These are phyloP conservation scores for Triangularia setosa DNA, from an alignment of 2,329 filamentous ascomycete species.

Conservation along the genomic window DNA sequence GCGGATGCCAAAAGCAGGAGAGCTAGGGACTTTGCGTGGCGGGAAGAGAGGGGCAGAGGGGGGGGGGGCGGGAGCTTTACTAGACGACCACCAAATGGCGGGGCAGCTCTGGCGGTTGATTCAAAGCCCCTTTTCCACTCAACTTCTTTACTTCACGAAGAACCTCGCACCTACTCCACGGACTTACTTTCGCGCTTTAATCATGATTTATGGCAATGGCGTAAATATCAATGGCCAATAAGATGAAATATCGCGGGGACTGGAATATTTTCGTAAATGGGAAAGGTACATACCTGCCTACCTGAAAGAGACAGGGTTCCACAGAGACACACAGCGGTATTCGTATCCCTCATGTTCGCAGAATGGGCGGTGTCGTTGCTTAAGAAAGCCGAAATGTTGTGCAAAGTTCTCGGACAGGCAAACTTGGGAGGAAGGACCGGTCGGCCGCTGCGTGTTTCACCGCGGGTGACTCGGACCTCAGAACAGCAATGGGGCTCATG, in stretches of 20 bases:
- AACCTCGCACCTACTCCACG: background rate
- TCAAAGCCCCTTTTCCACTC: background rate
- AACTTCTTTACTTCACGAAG: background rate
- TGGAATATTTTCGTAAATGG: no score
- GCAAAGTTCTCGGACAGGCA: background rate
- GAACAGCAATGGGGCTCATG: no score
- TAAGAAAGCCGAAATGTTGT: background rate
- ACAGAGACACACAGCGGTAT: background rate
- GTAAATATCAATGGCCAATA: background rate
- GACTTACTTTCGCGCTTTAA: background rate
- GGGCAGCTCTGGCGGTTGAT: constrained; percentile 7
- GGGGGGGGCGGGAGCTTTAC: background rate
- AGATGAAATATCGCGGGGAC: no score
- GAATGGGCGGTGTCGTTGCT: background rate
- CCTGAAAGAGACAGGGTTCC: background rate
- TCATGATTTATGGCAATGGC: background rate
- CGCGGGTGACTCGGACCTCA: background rate
- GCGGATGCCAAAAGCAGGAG: background rate
- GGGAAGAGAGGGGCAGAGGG: background rate
- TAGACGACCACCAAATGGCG: background rate
- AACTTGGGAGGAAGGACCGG: background rate
- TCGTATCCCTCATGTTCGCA: background rate
- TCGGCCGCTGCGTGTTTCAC: background rate
- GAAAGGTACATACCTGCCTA: background rate
- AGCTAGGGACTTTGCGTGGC: background rate